Evolutionary conservation across 116 monocot species (phyloP).

Genomic region (Papilionanthe hybrid): DNA sequence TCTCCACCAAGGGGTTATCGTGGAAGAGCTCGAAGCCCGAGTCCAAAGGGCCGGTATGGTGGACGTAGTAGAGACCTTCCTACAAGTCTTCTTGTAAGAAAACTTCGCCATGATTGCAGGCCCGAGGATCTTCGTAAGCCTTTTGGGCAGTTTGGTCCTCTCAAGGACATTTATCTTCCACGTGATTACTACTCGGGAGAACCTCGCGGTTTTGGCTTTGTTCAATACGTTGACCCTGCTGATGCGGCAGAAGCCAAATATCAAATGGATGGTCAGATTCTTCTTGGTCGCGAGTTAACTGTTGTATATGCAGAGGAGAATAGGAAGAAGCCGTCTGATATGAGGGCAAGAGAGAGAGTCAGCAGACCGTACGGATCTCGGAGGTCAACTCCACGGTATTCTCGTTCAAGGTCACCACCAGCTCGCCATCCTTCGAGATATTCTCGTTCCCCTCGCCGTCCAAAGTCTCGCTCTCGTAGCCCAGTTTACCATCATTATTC

Average conservation of each 20-base stretch:
- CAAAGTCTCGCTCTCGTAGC: constrained; percentile 40
- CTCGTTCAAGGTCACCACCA: constrained; percentile 42
- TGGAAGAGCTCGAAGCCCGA: constrained; percentile 47
- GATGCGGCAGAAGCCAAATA: constrained; percentile 97
- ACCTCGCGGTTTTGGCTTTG: constrained; percentile 94
- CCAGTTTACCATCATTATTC: constrained; percentile 23
- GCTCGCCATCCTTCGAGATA: constrained; percentile 9
- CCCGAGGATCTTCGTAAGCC: constrained; percentile 84
- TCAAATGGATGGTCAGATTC: constrained; percentile 85
- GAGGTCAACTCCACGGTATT: constrained; percentile 29
- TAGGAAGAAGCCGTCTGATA: constrained; percentile 82
- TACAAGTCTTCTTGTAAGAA: constrained; percentile 56
- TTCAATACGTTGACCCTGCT: constrained; percentile 73
- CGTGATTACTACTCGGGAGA: constrained; percentile 88
- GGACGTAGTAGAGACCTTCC: constrained; percentile 48
- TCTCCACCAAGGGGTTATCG: constrained; percentile 45
- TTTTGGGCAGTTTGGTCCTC: constrained; percentile 87
- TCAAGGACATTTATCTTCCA: constrained; percentile 94
- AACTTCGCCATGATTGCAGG: constrained; percentile 61
- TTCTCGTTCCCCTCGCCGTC: constrained; percentile 25
- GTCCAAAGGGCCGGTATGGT: constrained; percentile 38
- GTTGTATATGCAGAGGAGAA: constrained; percentile 98
- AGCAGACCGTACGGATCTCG: constrained; percentile 19
- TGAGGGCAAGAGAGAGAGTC: constrained; percentile 75
- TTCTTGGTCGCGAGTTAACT: constrained; percentile 81